Evolutionary conservation across 148 eudicot genomes (phyloP).

Genomic region (Mesembryanthemum crystallinum): DNA sequence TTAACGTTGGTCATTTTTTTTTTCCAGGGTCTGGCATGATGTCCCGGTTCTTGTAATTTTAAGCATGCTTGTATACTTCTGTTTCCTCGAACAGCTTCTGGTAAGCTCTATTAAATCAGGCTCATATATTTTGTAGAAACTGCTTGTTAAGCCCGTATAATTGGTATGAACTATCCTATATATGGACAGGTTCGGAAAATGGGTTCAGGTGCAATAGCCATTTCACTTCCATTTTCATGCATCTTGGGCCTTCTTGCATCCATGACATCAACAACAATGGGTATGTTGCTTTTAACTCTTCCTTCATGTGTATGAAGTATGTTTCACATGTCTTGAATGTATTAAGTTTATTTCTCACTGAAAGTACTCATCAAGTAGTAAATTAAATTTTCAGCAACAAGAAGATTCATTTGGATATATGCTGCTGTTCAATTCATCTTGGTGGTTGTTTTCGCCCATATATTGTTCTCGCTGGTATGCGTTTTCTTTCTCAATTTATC

Average conservation of each 20-base stretch:
- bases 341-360: no score
- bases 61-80: constrained; percentile 94
- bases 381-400: constrained; percentile 47
- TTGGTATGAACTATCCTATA: constrained; percentile 2
- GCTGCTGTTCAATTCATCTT: constrained; percentile 64
- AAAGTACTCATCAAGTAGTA: background rate
- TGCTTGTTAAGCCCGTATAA: background rate
- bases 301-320: constrained; percentile 4
- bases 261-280: constrained; percentile 93
- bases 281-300: constrained; percentile 34
- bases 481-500: constrained; percentile 2
- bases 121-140: background rate
- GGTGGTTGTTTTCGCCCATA: constrained; percentile 70
- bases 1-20: background rate
- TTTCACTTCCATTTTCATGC: constrained; percentile 93
- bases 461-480: constrained; percentile 67
- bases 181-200: constrained; percentile 55
- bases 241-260: constrained; percentile 93
- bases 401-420: constrained; percentile 79
- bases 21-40: constrained; percentile 90
- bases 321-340: background rate
- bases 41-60: constrained; percentile 91
- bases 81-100: constrained; percentile 94
- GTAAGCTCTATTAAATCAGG: constrained; percentile 38
- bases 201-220: constrained; percentile 96